Evolutionary conservation across 306 rosid genomes (phyloP).

Genomic region (Citrullus mucosospermus): DNA sequence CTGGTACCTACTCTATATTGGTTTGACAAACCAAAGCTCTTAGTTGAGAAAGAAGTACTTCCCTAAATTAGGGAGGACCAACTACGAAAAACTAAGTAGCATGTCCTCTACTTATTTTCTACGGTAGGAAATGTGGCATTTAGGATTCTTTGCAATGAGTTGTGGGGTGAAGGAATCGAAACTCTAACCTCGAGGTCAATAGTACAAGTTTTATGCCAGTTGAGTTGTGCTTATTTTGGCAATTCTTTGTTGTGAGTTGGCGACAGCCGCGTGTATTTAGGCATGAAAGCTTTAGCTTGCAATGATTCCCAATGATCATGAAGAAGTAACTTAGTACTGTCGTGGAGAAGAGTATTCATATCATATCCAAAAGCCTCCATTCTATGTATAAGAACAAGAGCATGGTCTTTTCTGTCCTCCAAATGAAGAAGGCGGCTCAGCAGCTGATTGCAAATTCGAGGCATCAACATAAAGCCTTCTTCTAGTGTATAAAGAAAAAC

Average conservation of each 20-base stretch:
- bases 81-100: background rate
- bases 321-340: slow-evolving; percentile 21
- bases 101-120: background rate
- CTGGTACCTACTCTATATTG: background rate
- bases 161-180: background rate
- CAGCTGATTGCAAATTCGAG: slow-evolving; percentile 26
- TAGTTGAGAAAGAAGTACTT: background rate
- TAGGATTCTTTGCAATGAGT: background rate
- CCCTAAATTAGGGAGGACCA: background rate
- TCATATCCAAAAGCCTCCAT: slow-evolving; percentile 46
- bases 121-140: background rate
- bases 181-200: too few species aligned
- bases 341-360: slow-evolving; percentile 13
- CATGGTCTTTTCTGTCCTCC: slow-evolving; percentile 24
- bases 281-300: background rate
- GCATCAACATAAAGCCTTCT: slow-evolving; percentile 31
- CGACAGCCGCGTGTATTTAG: background rate
- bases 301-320: background rate
- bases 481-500: slow-evolving; percentile 52
- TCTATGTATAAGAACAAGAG: slow-evolving; percentile 29
- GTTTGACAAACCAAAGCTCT: background rate
- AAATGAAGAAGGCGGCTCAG: slow-evolving; percentile 26
- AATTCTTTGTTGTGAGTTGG: background rate
- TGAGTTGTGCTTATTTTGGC: too few species aligned
- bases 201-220: too few species aligned